A percentile compares a stretch with the other conserved stretches of the same genome.
Conservation (phyloP, 1,284 basidiomycete species). For the Leccinum pallidistipes region DNA sequence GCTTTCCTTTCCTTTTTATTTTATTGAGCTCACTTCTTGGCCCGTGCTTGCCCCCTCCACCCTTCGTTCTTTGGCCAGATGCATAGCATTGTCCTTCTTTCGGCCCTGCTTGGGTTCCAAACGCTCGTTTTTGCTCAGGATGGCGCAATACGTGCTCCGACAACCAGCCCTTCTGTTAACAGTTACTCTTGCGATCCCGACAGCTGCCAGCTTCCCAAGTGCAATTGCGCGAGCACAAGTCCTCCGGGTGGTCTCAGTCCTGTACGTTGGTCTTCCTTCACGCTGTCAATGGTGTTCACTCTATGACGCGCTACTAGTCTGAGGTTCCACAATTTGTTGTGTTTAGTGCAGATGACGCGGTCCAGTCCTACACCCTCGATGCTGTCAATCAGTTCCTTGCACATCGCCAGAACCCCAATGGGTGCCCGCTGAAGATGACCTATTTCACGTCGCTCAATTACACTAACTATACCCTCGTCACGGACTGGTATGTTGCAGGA, state of each 20-base stretch:
- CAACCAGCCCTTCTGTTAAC: not conserved
- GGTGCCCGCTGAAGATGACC: slow-evolving; percentile 62
- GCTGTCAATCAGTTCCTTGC: slow-evolving; percentile 5
- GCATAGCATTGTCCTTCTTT: not conserved
- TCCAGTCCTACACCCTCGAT: slow-evolving; percentile 8
- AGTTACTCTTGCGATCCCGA: slow-evolving; percentile 3
- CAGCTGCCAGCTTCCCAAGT: slow-evolving; percentile 3
- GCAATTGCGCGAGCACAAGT: slow-evolving; percentile 5
- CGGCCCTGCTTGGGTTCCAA: not conserved
- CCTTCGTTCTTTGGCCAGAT: not conserved
- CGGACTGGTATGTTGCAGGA: slow-evolving; percentile 83
- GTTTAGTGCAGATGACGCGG: slow-evolving; percentile 1
- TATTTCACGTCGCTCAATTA: slow-evolving; percentile 74
- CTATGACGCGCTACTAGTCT: not conserved
- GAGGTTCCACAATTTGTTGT: slow-evolving; percentile 7
- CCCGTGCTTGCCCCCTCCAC: not conserved
- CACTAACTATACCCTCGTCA: slow-evolving; percentile 80
- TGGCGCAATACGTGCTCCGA: not conserved
- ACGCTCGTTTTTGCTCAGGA: slow-evolving; percentile 1
- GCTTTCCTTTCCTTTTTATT: not conserved
- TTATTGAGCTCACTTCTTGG: not conserved
- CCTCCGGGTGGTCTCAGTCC: slow-evolving; percentile 6
- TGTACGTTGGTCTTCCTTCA: not conserved
- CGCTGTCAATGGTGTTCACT: not conserved
- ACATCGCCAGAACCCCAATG: slow-evolving; percentile 1